Evolutionary conservation across 2,329 filamentous ascomycete species (phyloP), one percentile per base, ranked within the genome.

Genomic region (Ophiostoma sp.): DNA sequence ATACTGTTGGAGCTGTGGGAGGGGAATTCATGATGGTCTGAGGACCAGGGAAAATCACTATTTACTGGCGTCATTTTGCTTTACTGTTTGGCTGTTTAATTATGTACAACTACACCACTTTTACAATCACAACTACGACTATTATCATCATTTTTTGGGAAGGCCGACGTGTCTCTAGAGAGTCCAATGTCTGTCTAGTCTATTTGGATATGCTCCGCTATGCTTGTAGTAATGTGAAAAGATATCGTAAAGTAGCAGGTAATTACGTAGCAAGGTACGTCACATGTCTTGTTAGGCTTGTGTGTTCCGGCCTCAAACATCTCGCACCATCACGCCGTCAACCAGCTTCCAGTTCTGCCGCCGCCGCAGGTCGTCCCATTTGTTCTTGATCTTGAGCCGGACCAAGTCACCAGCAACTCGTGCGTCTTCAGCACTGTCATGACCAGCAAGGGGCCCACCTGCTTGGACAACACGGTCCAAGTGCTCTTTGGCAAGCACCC

Each of bases 341-440:
- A 85, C 82, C 28, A 93, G 79, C 48, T 77, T 84, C 92, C 93
- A 97, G 0, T 94, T 94, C 28, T 87, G 82, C 55, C 83, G 82
- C 57, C 83, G 82, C 80, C 89, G 87, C 85, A 96, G 84, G 42
- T 82, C 81, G 75, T 86, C 88, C 93, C 94, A 97, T 75, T 89
- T 87, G 72, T 91, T 86, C 70, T 85, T 87, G 6, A 97, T 86
- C 80, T 90, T 93, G 69, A 90, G 86, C 64, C 92, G 85, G 0
- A 97, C 93, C 70, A 99, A 82, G 74, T 98, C 94, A 0, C 95
- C 96, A 0, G 97, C 95, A 0, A 95, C 93, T 64, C 91, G 88
- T 0, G 96, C 94, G 79, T 99, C 96, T 81, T 99, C 96, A 33
- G 91, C 92, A 33, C 93, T 97, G 82, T 99, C 96, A 81, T 99